A percentile compares a stretch with the other conserved stretches of the same genome.
phyloP scores from a whole-genome alignment of 192 early-diverging fungal genomes.

The Mortierella hygrophila region DNA sequence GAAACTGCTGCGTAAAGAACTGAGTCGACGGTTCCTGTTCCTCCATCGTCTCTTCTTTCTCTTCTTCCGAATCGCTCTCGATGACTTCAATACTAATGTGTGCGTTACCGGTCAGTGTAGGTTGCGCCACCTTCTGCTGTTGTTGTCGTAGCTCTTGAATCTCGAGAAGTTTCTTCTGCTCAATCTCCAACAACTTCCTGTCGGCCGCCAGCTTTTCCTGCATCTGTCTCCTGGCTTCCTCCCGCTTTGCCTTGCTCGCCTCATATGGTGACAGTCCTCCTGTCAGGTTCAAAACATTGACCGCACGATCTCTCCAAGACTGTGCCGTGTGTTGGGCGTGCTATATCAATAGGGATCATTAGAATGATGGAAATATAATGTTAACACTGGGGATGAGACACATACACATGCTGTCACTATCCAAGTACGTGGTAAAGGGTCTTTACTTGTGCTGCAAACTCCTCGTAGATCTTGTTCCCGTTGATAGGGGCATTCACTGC shows the following conservation, averaged over 20 bases:
- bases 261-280: slow-evolving; percentile 4
- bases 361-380: neutral
- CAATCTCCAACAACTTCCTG: neutral
- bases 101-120: neutral
- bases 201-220: slow-evolving; percentile 8
- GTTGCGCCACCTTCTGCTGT: neutral
- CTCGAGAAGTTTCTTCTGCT: neutral
- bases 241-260: slow-evolving; percentile 15
- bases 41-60: neutral
- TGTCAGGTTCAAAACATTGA: slow-evolving; percentile 21
- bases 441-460: slow-evolving; percentile 15
- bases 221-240: neutral
- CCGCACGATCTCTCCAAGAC: slow-evolving; percentile 35
- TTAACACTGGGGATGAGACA: neutral
- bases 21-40: neutral
- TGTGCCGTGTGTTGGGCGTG: slow-evolving; percentile 20
- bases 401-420: neutral
- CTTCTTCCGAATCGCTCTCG: slow-evolving; percentile 15
- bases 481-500: neutral
- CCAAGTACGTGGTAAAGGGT: neutral
- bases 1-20: neutral
- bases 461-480: slow-evolving; percentile 31
- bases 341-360: slow-evolving; percentile 6
- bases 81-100: neutral
- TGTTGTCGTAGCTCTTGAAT: no score